Percentiles rank a stretch among this genome's conserved stretches.
Evolutionary conservation across 495 filamentous ascomycete species (phyloP).

Genomic region (Letharia lupina): DNA sequence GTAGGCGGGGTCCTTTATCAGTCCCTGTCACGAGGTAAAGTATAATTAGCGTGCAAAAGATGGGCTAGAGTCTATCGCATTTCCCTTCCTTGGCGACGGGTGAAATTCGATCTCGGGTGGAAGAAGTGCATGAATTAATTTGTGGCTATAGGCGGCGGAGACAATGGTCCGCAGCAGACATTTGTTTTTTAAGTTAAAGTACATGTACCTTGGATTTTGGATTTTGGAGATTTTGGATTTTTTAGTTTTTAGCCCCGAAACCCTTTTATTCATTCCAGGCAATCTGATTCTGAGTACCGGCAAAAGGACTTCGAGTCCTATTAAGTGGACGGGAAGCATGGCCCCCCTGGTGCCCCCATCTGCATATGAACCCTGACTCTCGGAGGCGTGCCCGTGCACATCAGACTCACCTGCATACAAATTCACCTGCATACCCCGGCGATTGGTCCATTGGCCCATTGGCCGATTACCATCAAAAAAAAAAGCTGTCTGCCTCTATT

Average conservation of each 20-base stretch:
- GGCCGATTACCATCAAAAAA: too few relatives aligned
- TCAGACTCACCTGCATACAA: neutral
- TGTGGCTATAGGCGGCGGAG: neutral
- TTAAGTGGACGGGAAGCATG: neutral
- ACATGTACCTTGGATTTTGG: too few relatives aligned
- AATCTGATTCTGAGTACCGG: too few relatives aligned
- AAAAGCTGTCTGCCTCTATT: neutral
- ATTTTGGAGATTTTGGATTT: too few relatives aligned
- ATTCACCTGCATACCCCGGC: neutral
- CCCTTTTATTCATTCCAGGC: too few relatives aligned
- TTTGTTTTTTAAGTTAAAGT: neutral
- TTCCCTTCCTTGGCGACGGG: neutral
- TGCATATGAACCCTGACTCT: neutral
- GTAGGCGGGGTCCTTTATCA: too few relatives aligned
- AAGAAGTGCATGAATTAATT: neutral
- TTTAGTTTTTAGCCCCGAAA: too few relatives aligned
- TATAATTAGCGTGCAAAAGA: neutral
- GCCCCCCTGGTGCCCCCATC: neutral
- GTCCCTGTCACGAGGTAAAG: too few relatives aligned
- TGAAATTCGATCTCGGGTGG: neutral
- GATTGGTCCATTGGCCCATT: too few relatives aligned
- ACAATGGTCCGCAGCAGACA: neutral
- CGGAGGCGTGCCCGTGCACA: slow-evolving; percentile 5
- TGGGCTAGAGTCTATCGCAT: neutral
- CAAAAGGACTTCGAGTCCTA: too few relatives aligned